Conservation (phyloP, 495 filamentous ascomycete genomes). For the Tuber aestivum region DNA sequence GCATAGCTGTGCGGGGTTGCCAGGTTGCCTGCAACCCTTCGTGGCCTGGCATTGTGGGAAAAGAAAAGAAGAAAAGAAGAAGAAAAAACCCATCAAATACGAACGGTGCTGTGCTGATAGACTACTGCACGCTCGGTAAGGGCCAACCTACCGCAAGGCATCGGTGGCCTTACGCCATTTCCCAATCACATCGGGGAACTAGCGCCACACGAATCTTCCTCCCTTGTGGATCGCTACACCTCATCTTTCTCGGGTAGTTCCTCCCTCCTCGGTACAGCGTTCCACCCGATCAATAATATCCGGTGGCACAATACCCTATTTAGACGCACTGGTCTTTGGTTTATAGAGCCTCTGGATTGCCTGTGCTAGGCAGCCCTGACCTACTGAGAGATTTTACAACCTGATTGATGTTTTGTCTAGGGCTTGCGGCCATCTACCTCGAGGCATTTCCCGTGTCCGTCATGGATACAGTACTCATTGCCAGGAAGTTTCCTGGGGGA, state of each 20-base stretch:
- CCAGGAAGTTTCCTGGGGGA: not conserved
- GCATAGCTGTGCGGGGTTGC: not conserved
- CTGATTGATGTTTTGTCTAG: not conserved
- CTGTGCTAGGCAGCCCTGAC: not conserved
- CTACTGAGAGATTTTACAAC: not conserved
- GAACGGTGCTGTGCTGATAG: not conserved
- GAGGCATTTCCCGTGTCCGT: not conserved
- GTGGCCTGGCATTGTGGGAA: not conserved
- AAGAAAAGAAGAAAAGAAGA: not conserved
- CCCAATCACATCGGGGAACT: not conserved
- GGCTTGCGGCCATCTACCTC: not conserved
- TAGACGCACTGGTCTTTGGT: not conserved
- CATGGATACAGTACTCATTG: not conserved
- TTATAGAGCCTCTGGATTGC: not conserved
- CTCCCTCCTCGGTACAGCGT: not conserved
- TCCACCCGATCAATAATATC: not conserved
- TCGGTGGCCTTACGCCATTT: not conserved
- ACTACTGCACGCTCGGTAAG: not conserved
- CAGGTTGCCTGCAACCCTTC: not conserved
- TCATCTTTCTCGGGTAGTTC: not conserved
- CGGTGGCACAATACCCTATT: not conserved
- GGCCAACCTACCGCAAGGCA: not conserved
- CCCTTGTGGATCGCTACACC: not conserved
- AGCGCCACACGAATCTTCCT: not conserved
- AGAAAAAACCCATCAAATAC: not conserved